Conservation (phyloP, 495 filamentous ascomycete species). For the Aspergillus panamensis region DNA sequence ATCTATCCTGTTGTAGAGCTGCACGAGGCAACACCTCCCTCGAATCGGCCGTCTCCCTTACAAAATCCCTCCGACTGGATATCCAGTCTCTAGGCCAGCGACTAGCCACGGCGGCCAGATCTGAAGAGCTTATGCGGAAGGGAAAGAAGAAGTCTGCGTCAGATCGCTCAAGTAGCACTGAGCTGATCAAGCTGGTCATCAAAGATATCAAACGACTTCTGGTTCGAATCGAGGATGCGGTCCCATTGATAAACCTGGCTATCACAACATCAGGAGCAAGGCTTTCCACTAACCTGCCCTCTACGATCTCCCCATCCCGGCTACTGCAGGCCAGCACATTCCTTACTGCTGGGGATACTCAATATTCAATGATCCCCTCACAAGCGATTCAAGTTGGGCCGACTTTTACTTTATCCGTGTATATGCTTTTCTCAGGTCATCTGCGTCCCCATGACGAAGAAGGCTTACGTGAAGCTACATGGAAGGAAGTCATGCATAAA, state of each 20-base stretch:
- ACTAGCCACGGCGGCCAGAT: constrained; percentile 63
- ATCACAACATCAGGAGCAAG: constrained; percentile 93
- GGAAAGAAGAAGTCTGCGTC: constrained; percentile 47
- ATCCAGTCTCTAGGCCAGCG: constrained; percentile 81
- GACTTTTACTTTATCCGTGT: constrained; percentile 82
- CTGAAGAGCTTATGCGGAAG: constrained; percentile 56
- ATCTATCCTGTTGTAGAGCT: constrained; percentile 49
- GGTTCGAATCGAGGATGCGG: constrained; percentile 80
- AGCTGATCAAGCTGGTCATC: constrained; percentile 67
- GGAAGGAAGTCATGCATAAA: constrained; percentile 98
- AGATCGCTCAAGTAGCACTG: constrained; percentile 46
- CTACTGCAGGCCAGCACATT: constrained; percentile 92
- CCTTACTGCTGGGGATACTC: constrained; percentile 80
- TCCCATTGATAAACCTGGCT: constrained; percentile 89
- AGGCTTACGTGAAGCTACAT: constrained; percentile 70
- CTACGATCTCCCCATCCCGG: constrained; percentile 85
- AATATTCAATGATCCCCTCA: constrained; percentile 64
- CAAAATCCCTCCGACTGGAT: constrained; percentile 81
- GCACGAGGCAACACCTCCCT: constrained; percentile 93
- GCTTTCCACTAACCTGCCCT: constrained; percentile 70
- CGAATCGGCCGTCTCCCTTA: constrained; percentile 81
- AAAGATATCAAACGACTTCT: constrained; percentile 74
- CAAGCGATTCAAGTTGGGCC: constrained; percentile 81
- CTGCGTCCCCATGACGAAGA: constrained; percentile 60
- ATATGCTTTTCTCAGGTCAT: constrained; percentile 94